Percentiles rank a stretch among this genome's conserved stretches.
Evolutionary conservation across 1,284 basidiomycete genomes (phyloP).

Genomic region (Farysia itapuensis): DNA sequence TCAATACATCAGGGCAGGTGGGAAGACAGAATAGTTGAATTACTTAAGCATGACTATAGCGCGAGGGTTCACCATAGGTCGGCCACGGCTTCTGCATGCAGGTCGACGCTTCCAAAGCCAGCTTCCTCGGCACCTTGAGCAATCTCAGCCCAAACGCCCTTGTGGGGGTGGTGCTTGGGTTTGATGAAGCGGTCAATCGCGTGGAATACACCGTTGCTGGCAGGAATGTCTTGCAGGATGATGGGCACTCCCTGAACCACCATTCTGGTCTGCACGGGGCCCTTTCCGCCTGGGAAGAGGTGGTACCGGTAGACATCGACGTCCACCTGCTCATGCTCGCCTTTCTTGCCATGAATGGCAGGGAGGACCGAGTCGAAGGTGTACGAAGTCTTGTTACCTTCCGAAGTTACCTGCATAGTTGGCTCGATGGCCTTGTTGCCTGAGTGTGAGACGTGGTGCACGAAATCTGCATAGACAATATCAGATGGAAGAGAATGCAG

Average conservation of each 20-base stretch:
- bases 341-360: constrained; percentile 15
- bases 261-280: constrained; percentile 63
- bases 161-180: constrained; percentile 35
- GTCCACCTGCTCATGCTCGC: constrained; percentile 34
- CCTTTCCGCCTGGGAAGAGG: constrained; percentile 45
- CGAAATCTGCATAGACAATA: constrained; percentile 67
- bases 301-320: constrained; percentile 47
- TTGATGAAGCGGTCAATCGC: constrained; percentile 62
- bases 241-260: constrained; percentile 66
- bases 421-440: not conserved
- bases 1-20: too few relatives aligned
- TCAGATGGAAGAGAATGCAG: constrained; percentile 70
- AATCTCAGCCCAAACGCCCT: constrained; percentile 36
- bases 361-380: constrained; percentile 41
- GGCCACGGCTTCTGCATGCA: constrained; percentile 16
- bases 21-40: too few relatives aligned
- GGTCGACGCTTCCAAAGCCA: constrained; percentile 34
- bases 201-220: constrained; percentile 70
- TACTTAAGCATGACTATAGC: too few relatives aligned
- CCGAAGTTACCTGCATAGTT: not conserved
- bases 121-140: constrained; percentile 9
- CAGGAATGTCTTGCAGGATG: constrained; percentile 65
- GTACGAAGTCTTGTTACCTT: constrained; percentile 40
- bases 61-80: constrained; percentile 19
- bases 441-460: constrained; percentile 53